Percentiles rank a stretch among this genome's conserved stretches.
These are phyloP conservation scores for Globisporangium perplexum DNA, from an alignment of 352 stramenopile genomes.

Conservation along the genomic window DNA sequence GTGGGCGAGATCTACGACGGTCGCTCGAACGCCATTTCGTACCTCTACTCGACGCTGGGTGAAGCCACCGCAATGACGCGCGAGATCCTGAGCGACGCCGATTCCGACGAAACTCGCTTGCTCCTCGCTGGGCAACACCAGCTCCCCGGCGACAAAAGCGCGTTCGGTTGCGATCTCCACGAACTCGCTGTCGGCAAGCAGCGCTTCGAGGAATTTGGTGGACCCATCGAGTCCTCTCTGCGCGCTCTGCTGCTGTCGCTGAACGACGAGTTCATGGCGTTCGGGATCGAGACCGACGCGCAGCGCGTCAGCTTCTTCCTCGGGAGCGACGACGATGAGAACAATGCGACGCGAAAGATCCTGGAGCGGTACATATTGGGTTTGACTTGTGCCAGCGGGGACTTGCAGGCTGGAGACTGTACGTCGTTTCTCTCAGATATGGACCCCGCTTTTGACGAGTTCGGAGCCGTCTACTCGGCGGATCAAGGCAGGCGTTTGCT, in stretches of 20 bases:
- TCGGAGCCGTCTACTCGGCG: conserved; percentile 34
- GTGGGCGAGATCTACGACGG: conserved; percentile 41
- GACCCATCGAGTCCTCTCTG: conserved; percentile 33
- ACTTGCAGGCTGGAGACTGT: neutral
- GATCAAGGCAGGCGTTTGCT: conserved; percentile 36
- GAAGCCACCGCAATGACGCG: conserved; percentile 37
- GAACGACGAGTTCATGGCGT: conserved; percentile 59
- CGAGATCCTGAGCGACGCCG: conserved; percentile 15
- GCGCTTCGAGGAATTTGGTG: conserved; percentile 26
- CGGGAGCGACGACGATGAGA: conserved; percentile 34
- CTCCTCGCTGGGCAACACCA: conserved; percentile 15
- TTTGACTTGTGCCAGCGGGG: neutral
- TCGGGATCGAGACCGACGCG: conserved; percentile 60
- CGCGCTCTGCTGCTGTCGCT: conserved; percentile 52
- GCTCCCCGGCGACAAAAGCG: conserved; percentile 5
- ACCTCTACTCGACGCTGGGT: conserved; percentile 36
- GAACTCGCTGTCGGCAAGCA: conserved; percentile 29
- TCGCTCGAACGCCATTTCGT: conserved; percentile 32
- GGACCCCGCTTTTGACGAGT: conserved; percentile 46
- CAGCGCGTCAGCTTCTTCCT: conserved; percentile 72
- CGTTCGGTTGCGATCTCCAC: conserved; percentile 21
- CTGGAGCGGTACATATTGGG: conserved; percentile 48
- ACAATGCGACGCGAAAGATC: conserved; percentile 30
- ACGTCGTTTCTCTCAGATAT: conserved; percentile 52
- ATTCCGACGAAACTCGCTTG: conserved; percentile 6